phyloP scores from a whole-genome alignment of 305 asterid species.

The Andrographis paniculata region DNA sequence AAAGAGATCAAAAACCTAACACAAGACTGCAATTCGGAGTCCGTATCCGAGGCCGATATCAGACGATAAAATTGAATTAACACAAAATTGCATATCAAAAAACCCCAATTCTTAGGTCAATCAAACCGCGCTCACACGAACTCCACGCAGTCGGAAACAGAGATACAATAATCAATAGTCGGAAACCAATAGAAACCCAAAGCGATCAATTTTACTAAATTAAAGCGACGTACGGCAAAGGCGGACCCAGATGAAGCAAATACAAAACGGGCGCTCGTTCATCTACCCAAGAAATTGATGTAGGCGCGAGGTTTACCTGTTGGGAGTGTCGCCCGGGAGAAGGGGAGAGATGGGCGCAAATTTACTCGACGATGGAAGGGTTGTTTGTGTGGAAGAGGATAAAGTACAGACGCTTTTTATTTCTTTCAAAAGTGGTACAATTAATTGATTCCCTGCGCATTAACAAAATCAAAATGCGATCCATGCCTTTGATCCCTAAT shows the following conservation, averaged over 20 bases:
- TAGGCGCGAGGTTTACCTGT: conserved; percentile 4
- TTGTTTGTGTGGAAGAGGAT: conserved; percentile 2
- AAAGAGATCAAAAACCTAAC: neutral
- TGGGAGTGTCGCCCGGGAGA: conserved; percentile 4
- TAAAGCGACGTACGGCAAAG: neutral
- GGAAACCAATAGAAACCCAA: neutral
- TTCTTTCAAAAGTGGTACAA: neutral
- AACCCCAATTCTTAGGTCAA: neutral
- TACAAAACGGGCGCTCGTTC: neutral
- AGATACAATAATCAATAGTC: neutral
- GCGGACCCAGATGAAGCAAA: conserved; percentile 6
- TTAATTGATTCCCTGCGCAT: conserved; percentile 22
- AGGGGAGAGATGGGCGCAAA: conserved; percentile 12
- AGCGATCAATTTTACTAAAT: neutral
- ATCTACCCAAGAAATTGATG: neutral
- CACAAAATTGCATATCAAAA: neutral
- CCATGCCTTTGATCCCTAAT: neutral
- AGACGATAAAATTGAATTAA: neutral
- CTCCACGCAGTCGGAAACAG: neutral
- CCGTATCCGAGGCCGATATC: too few species aligned
- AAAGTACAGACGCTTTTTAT: conserved; percentile 10
- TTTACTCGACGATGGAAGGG: too few species aligned
- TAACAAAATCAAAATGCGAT: conserved; percentile 11
- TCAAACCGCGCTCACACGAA: neutral
- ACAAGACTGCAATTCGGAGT: too few species aligned